Base-by-base conservation (phyloP, 345 rosid species). In the Moringa oleifera region DNA sequence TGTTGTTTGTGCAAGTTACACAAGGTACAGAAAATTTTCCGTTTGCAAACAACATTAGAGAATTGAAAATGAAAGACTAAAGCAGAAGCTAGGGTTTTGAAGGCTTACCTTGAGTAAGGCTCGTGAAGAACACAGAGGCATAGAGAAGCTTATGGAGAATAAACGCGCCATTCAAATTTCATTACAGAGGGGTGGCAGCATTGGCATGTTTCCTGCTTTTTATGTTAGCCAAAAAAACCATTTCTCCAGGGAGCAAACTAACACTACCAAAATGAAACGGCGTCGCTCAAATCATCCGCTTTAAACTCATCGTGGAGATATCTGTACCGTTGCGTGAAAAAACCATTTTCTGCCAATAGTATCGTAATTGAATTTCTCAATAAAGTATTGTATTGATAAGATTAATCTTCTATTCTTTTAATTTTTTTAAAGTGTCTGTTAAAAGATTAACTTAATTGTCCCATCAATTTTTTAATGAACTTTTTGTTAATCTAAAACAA, bases 161-260 rank as follows among this genome's bases (percentile, higher is more conserved):
- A 53, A 15, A 58, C 25, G 24, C 46, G 76, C 81, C 81, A 78
- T 74, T 25, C 61, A 52, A 36, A 62, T 57, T 52, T 18, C 12
- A 41, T 41, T 41, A 41, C 47, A 7, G 13, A 41, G 5, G 8
- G 33, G 8, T 28, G 33, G 33, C 33, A 8, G 33, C n/a, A n/a
- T n/a, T 28, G 33, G 22, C 15, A 49, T 20, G 61, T 5, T 10
- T 28, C 13, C 20, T 16, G 53, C 63, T 65, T 54, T 59, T 60
- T 65, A 33, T 20, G 23, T n/a, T n/a, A n/a, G n/a, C n/a, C n/a
- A 51, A 25, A 23, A 52, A 47, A 47, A 17, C 3, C 8, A 47
- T 47, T 4, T 17, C 51, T 47, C 51, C 51, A 47, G 2, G 51
- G 51, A 47, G 15, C 2, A 18, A 18, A 12, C 15, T 18, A 13